Evolutionary conservation across 2,329 filamentous ascomycete genomes (phyloP), one percentile per base, ranked within the genome.

Genomic region (Trichoderma sp.): DNA sequence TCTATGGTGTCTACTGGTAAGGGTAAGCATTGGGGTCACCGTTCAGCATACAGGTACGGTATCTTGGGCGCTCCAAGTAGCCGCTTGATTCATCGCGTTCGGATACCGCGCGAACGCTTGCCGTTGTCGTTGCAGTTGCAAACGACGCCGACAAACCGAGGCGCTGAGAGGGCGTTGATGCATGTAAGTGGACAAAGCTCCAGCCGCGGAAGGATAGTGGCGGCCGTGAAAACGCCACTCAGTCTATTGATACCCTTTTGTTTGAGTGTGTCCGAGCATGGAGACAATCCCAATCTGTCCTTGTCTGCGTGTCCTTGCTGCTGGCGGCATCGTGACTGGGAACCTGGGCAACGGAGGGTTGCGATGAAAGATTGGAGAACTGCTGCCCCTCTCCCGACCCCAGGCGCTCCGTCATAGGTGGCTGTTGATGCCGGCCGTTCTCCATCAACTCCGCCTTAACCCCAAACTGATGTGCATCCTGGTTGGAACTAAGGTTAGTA

Each of bases 381-480:
- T 21, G 41, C 14, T 10, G 54, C 24, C 54, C 54, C 39, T 7
- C 34, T 2, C 52, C 17, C 19, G 24, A 21, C 21, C 28, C 21
- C n/a, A 45, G 24, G 59, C 41, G 30, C 59, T 24, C 52, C 59
- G 59, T 63, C 59, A 63, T 47, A 45, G 28, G n/a, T 47, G n/a
- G 50, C 41, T 19, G 59, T 63, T 21, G 56, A 45, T 39, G 43
- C 56, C 44, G 50, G 50, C 41, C 24, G 24, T 55, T 63, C 59
- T 63, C 59, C 59, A 62, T 62, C 34, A 39, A n/a, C 59, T 63
- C 59, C 59, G 48, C 48, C 34, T 34, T 44, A 26, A 63, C 48
- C 48, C 50, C 59, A 63, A 63, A 45, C 19, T 63, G 59, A 63
- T 63, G 59, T 55, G 48, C 59, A 55, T 61, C 58, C 50, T 63